These are phyloP conservation scores for Hypholoma sublateritium DNA, from an alignment of 768 basidiomycete genomes.

Conservation along the genomic window DNA sequence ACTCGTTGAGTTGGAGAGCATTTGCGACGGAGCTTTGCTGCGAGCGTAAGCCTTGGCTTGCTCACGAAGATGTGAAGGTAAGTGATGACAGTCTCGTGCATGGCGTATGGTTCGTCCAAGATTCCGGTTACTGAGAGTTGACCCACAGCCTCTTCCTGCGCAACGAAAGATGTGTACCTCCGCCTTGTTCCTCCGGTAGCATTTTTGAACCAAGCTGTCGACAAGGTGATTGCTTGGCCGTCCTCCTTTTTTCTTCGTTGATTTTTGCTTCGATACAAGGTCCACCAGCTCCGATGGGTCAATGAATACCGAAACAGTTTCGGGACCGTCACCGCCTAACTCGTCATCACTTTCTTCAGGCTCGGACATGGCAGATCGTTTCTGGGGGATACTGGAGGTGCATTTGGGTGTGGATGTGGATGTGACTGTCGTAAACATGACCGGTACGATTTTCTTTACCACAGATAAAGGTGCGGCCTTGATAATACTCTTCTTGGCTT, in stretches of 20 bases:
- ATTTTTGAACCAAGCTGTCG: constrained; percentile 2
- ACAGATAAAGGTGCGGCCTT: neutral
- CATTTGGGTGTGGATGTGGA: no score
- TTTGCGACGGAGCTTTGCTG: constrained; percentile 2
- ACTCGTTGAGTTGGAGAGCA: neutral
- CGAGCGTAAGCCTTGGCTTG: constrained; percentile 1
- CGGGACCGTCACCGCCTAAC: neutral
- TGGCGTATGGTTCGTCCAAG: constrained; percentile 1
- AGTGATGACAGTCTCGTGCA: constrained; percentile 1
- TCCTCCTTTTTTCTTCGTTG: neutral
- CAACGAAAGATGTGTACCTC: constrained; percentile 3
- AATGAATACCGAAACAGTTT: neutral
- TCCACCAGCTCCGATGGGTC: neutral
- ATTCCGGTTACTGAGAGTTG: constrained; percentile 1
- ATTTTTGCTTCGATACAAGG: neutral
- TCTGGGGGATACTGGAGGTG: no score
- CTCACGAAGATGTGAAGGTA: neutral
- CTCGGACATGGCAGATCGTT: neutral
- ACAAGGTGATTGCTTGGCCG: constrained; percentile 3
- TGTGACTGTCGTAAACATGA: neutral
- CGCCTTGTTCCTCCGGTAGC: neutral
- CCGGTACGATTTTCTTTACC: neutral
- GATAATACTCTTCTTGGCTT: neutral
- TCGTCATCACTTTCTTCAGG: neutral
- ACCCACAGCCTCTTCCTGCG: constrained; percentile 2